Percentiles rank a stretch among this genome's conserved stretches.
These are phyloP conservation scores for Panellus pusillus DNA, from an alignment of 768 basidiomycete species.

Conservation along the genomic window DNA sequence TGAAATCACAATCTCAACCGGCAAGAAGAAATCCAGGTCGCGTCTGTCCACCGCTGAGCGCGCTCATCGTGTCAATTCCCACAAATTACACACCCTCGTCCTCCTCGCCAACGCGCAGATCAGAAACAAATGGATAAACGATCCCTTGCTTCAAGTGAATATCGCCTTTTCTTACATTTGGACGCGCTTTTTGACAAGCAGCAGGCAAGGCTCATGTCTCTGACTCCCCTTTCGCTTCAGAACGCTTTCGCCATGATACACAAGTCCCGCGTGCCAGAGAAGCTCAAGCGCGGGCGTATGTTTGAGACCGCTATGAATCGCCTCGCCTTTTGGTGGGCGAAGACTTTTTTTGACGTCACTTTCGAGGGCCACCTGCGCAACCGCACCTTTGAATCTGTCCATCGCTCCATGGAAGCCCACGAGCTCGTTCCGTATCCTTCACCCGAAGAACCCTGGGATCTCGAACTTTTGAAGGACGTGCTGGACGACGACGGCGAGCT, in stretches of 20 bases:
- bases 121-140: conserved; percentile 85
- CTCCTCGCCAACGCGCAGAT: conserved; percentile 71
- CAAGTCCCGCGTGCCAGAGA: conserved; percentile 78
- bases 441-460: conserved; percentile 32
- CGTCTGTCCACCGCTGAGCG: conserved; percentile 67
- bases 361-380: conserved; percentile 70
- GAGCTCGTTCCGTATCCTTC: neutral
- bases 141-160: conserved; percentile 78
- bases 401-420: conserved; percentile 30
- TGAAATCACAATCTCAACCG: conserved; percentile 70
- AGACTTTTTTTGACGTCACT: conserved; percentile 64
- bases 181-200: conserved; percentile 1
- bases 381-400: conserved; percentile 75
- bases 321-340: conserved; percentile 84
- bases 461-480: conserved; percentile 44
- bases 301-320: conserved; percentile 81
- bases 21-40: conserved; percentile 54
- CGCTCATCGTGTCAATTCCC: conserved; percentile 70
- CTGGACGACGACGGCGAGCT: conserved; percentile 56
- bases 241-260: conserved; percentile 80
- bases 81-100: conserved; percentile 88
- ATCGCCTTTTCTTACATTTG: conserved; percentile 8
- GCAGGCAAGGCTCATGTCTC: conserved; percentile 88
- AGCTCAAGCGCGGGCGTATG: conserved; percentile 76
- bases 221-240: conserved; percentile 80